Base-by-base conservation (phyloP, 495 filamentous ascomycete genomes). In the Penicillium dipodomyicola region DNA sequence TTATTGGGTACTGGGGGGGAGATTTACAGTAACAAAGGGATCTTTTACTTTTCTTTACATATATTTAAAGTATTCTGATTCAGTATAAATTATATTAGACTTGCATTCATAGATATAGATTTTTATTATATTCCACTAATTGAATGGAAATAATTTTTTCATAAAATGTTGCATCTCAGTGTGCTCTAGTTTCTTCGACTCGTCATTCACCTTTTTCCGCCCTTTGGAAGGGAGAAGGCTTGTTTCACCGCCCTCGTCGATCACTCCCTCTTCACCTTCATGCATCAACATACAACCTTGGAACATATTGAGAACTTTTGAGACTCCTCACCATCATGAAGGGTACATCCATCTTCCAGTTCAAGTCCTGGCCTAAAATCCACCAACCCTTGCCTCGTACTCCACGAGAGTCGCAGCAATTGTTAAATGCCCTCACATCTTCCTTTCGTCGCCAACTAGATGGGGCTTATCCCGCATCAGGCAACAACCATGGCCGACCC, bases 401-500 rank as follows among this genome's bases (percentile, higher is more conserved):
- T 47, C 74, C 74, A 7, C 82, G 79, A 61, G 83, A 91, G 59
- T 86, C 87, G 29, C 76, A 85, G 60, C 81, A 84, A 58, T 77
- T 95, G 2, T 83, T 91, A 52, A 76, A 81, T 25, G 76, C 81
- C 52, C 81, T 95, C 56, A 92, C 87, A 17, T 75, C 78, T 5
- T 92, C 88, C n/a, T 95, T 95, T 71, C 83, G 86, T 52, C 73
- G 80, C 37, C 85, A 89, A 33, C 78, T 95, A 32, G 87, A 92
- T 65, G 74, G 70, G 37, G 82, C 87, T 61, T 82, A 90, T 64
- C 81, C 82, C 37, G 67, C 64, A 58, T 58, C 69, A 15, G 49
- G 63, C 35, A 57, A 61, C 25, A 30, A 52, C 17, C 47, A 49
- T 52, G 60, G 68, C 64, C 35, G 59, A 72, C 42, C 68, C 69